Evolutionary conservation across 2,329 filamentous ascomycete genomes (phyloP), one percentile per base, ranked within the genome.

Genomic region (Colletotrichum camelliae): DNA sequence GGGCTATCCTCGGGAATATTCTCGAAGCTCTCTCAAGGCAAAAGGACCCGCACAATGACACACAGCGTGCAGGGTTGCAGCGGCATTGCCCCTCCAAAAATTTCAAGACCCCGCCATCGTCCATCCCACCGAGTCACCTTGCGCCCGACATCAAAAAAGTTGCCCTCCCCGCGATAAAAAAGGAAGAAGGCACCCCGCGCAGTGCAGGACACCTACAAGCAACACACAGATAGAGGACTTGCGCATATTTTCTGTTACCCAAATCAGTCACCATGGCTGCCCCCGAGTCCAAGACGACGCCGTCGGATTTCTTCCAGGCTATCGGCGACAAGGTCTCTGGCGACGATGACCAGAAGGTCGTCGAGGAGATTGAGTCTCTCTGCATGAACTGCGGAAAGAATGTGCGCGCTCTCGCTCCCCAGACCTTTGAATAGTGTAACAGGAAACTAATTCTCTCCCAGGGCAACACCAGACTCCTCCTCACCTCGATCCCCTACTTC

Each of bases 401-500:
- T 89, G 94, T 94, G 87, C 81, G 88, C n/a, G 7, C 6, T 1
- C 60, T 57, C 10, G 29, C 48, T 5, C n/a, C 52, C 16, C 21
- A 31, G 21, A 16, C 24, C 37, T 24, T 21, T 5, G 4, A 9
- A 43, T 60, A 48, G 10, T 69, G 24, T 48, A 60, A 58, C 78
- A 18, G 2, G 16, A 80, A 75, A 81, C 79, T 73, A 16, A 77
- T 62, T 48, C 12, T 5, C 5, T 24, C 64, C 13, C 52, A 97
- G 94, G 97, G 97, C 81, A 91, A 88, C 2, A 99, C 97, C 16
- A 91, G 94, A 75, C 91, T 99, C 27, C 92, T 99, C 58, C 92
- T 99, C 70, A 98, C 97, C 18, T 92, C 93, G 78, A 98, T 99
- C 72, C 97, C 97, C 18, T 98, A 95, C 89, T 99, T 99, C 89